Conservation (phyloP, 2,329 filamentous ascomycete genomes). For the Chalara sp. region DNA sequence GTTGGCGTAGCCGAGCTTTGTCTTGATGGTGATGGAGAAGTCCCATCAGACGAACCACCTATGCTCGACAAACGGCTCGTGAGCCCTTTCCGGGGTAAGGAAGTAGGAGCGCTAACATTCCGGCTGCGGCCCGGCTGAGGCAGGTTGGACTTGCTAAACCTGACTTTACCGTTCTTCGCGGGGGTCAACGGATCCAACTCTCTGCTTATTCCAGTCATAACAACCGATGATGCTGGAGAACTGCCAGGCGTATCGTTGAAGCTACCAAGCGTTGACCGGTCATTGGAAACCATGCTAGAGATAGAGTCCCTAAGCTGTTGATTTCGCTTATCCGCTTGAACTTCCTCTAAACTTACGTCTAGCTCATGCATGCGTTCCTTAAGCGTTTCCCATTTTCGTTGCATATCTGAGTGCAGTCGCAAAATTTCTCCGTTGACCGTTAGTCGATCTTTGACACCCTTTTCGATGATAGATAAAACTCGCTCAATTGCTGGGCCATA, state of each 20-base stretch:
- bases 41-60: slow-evolving; percentile 33
- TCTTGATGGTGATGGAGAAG: slow-evolving; percentile 29
- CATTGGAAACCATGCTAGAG: slow-evolving; percentile 66
- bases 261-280: slow-evolving; percentile 41
- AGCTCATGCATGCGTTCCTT: slow-evolving; percentile 72
- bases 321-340: slow-evolving; percentile 53
- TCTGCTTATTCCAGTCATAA: slow-evolving; percentile 44
- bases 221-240: slow-evolving; percentile 61
- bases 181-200: slow-evolving; percentile 25
- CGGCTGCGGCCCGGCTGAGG: slow-evolving; percentile 38
- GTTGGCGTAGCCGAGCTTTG: slow-evolving; percentile 45
- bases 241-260: slow-evolving; percentile 41
- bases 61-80: slow-evolving; percentile 27
- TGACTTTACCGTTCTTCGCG: slow-evolving; percentile 25
- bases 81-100: slow-evolving; percentile 31
- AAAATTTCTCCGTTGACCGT: slow-evolving; percentile 96
- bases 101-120: slow-evolving; percentile 36
- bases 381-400: slow-evolving; percentile 70
- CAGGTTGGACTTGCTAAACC: slow-evolving; percentile 22
- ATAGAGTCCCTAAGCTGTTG: slow-evolving; percentile 87
- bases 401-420: slow-evolving; percentile 77
- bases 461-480: slow-evolving; percentile 87
- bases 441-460: slow-evolving; percentile 88
- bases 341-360: slow-evolving; percentile 68
- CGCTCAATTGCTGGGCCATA: slow-evolving; percentile 91